Conservation (phyloP, 805 yeast genomes). For the Clavispora phyllophila region DNA sequence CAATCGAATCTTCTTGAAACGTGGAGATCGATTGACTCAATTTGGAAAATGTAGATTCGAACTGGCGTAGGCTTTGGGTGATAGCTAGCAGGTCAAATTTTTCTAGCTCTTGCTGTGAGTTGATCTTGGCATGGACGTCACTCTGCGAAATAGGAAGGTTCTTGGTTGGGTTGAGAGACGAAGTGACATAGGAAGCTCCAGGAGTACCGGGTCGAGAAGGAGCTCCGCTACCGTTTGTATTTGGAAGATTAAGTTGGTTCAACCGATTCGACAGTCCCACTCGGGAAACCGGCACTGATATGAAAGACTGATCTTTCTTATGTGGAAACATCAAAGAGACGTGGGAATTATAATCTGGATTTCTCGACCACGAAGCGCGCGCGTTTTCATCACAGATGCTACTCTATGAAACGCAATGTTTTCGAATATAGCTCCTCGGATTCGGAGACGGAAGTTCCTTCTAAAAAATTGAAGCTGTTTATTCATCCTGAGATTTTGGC, state of each 20-base stretch:
- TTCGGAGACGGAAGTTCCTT: constrained; percentile 8
- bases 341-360: not conserved
- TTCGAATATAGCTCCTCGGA: constrained; percentile 11
- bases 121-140: constrained; percentile 12
- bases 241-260: constrained; percentile 17
- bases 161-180: constrained; percentile 35
- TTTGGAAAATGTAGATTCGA: constrained; percentile 24
- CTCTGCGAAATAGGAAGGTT: constrained; percentile 22
- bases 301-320: constrained; percentile 24
- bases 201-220: constrained; percentile 15
- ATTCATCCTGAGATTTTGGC: not conserved
- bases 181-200: constrained; percentile 24
- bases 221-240: not conserved
- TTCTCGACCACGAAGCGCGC: not conserved
- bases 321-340: constrained; percentile 22
- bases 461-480: constrained; percentile 3
- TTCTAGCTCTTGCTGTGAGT: constrained; percentile 20
- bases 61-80: constrained; percentile 24
- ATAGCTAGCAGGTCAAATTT: constrained; percentile 30
- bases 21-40: constrained; percentile 29
- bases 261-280: constrained; percentile 30
- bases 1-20: constrained; percentile 28
- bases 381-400: not conserved
- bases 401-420: constrained; percentile 11
- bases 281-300: constrained; percentile 33